phyloP scores from a whole-genome alignment of 2,329 filamentous ascomycete genomes.

The Talaromyces sp. region DNA sequence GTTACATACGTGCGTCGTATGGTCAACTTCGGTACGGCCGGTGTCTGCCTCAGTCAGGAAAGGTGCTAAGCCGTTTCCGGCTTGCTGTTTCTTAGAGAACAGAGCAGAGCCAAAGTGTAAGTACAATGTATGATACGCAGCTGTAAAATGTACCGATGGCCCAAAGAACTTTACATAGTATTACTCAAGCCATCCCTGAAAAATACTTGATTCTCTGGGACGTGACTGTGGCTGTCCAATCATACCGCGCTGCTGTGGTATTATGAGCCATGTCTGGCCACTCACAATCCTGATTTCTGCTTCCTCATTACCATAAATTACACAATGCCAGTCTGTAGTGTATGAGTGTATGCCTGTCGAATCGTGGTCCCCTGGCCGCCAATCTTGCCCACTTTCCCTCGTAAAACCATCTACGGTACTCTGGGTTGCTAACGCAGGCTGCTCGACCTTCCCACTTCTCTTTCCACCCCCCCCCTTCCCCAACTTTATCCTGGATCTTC shows the following conservation, averaged over 20 bases:
- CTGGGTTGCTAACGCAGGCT: not conserved
- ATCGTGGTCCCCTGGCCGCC: constrained; percentile 19
- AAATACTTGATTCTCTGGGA: not conserved
- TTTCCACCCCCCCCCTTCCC: constrained; percentile 19
- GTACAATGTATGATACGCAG: not conserved
- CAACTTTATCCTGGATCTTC: constrained; percentile 25
- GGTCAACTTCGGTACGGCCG: constrained; percentile 1
- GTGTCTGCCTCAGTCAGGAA: not conserved
- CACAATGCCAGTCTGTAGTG: not conserved
- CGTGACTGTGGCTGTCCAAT: constrained; percentile 3
- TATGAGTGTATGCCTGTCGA: constrained; percentile 7
- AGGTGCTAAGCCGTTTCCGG: constrained; percentile 17
- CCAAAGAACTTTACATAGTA: not conserved
- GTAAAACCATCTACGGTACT: not conserved
- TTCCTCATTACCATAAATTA: constrained; percentile 5
- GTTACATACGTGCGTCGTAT: not conserved
- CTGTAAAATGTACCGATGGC: not conserved
- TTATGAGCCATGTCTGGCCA: not conserved
- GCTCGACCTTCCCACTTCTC: constrained; percentile 15
- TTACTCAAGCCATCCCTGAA: not conserved
- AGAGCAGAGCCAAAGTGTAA: not conserved
- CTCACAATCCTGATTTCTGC: not conserved
- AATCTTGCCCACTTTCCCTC: constrained; percentile 10
- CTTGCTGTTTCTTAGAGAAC: constrained; percentile 4
- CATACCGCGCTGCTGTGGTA: not conserved